Conservation (phyloP, 1,284 basidiomycete genomes). For the Cryptococcus wingfieldii region DNA sequence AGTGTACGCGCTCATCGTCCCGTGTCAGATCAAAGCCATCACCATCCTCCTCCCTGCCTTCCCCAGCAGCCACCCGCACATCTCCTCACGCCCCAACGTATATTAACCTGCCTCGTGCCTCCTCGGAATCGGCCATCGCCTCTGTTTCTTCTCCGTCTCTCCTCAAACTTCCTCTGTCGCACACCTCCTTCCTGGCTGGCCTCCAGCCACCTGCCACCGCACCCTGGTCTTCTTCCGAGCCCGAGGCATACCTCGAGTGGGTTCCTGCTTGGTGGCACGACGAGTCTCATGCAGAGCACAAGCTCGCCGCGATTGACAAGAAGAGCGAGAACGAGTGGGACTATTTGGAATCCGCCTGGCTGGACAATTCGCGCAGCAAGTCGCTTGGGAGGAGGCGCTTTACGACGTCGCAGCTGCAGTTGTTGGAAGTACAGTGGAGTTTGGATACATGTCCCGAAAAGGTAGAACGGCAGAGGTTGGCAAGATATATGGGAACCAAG, state of each 20-base stretch:
- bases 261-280: background rate
- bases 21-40: too few relatives aligned
- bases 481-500: conserved; percentile 21
- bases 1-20: background rate
- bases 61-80: too few relatives aligned
- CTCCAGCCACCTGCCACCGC: background rate
- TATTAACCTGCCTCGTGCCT: too few relatives aligned
- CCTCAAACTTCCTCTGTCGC: too few relatives aligned
- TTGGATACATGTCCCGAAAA: conserved; percentile 14
- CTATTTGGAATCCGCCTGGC: background rate
- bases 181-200: background rate
- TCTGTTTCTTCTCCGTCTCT: too few relatives aligned
- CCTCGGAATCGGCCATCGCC: too few relatives aligned
- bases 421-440: conserved; percentile 22
- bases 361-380: background rate
- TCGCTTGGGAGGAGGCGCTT: background rate
- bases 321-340: background rate
- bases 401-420: background rate
- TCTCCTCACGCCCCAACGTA: too few relatives aligned
- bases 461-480: conserved; percentile 20
- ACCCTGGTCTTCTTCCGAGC: background rate
- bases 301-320: background rate
- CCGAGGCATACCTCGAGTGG: background rate
- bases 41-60: too few relatives aligned
- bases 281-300: background rate